Evolutionary conservation across 1,139 yeast species (phyloP).

Genomic region (Hyphopichia fennica): DNA sequence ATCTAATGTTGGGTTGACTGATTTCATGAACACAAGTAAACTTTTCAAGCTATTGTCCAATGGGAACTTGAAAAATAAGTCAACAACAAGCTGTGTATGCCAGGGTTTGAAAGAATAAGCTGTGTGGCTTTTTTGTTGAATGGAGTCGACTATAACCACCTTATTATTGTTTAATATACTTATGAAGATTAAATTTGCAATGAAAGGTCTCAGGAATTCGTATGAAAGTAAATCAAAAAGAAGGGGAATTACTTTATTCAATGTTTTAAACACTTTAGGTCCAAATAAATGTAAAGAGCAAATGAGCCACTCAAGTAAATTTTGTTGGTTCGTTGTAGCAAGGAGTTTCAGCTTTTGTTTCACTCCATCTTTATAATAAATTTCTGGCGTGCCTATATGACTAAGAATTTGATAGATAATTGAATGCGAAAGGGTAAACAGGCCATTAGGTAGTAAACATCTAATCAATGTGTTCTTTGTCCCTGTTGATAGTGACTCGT

Average conservation of each 20-base stretch:
- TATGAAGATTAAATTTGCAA: conserved; percentile 30
- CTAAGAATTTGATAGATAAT: conserved; percentile 24
- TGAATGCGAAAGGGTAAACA: conserved; percentile 7
- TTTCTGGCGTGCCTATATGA: conserved; percentile 29
- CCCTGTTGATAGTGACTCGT: not conserved
- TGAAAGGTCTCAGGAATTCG: conserved; percentile 33
- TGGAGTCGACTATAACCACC: conserved; percentile 4
- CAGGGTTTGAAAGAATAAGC: conserved; percentile 24
- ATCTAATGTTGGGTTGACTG: conserved; percentile 24
- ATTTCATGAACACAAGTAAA: conserved; percentile 23
- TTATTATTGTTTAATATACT: conserved; percentile 16
- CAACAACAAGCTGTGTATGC: conserved; percentile 37
- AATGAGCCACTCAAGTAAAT: conserved; percentile 33
- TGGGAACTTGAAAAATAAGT: conserved; percentile 34
- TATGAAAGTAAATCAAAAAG: conserved; percentile 30
- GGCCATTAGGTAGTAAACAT: conserved; percentile 12
- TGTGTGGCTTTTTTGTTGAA: conserved; percentile 7
- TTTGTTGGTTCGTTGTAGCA: conserved; percentile 20
- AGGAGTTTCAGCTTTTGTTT: conserved; percentile 24
- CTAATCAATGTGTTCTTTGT: conserved; percentile 2
- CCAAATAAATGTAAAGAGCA: conserved; percentile 30
- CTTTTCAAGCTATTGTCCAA: conserved; percentile 29
- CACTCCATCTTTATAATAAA: conserved; percentile 22
- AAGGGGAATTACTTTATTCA: conserved; percentile 24
- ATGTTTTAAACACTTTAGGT: conserved; percentile 10